phyloP scores from a whole-genome alignment of 768 basidiomycete genomes.

The Mycena epipterygia region DNA sequence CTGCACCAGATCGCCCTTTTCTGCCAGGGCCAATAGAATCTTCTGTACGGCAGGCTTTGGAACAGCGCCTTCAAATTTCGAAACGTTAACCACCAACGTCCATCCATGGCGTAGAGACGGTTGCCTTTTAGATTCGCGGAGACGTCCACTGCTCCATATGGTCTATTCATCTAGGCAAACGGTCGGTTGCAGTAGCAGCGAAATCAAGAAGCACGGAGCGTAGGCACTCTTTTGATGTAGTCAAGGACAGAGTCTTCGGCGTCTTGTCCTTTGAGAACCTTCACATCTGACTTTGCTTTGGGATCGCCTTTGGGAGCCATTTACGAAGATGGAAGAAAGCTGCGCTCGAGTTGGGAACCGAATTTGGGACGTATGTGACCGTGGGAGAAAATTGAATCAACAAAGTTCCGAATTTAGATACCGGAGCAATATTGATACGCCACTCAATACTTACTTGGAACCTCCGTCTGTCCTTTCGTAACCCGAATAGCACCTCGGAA shows the following conservation, averaged over 20 bases:
- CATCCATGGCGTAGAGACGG: neutral
- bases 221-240: slow-evolving; percentile 79
- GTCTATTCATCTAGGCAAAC: slow-evolving; percentile 84
- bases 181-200: slow-evolving; percentile 17
- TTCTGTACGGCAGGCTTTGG: slow-evolving; percentile 90
- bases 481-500: neutral
- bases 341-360: too few relatives aligned
- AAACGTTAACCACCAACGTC: neutral
- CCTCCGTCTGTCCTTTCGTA: neutral
- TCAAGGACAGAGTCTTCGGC: slow-evolving; percentile 84
- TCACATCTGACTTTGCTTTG: slow-evolving; percentile 62
- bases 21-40: slow-evolving; percentile 84
- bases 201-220: slow-evolving; percentile 4
- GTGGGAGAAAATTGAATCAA: too few relatives aligned
- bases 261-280: slow-evolving; percentile 83
- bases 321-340: neutral
- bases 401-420: too few relatives aligned
- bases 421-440: too few relatives aligned
- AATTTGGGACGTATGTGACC: slow-evolving; percentile 16
- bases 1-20: slow-evolving; percentile 84
- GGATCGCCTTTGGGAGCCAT: slow-evolving; percentile 61
- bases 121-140: slow-evolving; percentile 84
- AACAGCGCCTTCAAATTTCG: slow-evolving; percentile 66
- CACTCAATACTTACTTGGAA: too few relatives aligned
- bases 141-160: slow-evolving; percentile 93